phyloP scores from a whole-genome alignment of 139 green algal genomes.

The Pseudopediastrum boryanum region DNA sequence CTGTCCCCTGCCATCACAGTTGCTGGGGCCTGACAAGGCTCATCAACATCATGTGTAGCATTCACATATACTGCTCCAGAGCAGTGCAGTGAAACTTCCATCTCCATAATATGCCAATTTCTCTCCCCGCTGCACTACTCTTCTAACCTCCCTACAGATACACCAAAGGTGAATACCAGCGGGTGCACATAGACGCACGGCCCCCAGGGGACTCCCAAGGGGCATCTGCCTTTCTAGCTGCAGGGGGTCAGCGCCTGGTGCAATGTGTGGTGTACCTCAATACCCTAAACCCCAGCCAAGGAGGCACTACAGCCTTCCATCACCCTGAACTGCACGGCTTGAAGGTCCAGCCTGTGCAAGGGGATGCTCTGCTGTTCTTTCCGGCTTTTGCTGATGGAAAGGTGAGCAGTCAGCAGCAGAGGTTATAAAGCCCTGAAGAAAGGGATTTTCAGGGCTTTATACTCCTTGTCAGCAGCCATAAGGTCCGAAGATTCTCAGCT shows the following conservation, averaged over 20 bases:
- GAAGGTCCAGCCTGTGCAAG: conserved; percentile 1
- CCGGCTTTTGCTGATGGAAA: conserved; percentile 32
- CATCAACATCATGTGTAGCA: background rate
- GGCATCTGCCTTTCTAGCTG: background rate
- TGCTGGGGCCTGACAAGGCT: background rate
- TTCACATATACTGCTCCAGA: background rate
- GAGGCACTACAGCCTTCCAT: conserved; percentile 22
- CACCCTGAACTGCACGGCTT: conserved; percentile 9
- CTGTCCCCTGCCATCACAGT: too few relatives aligned
- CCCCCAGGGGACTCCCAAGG: conserved; percentile 22
- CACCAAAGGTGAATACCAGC: background rate
- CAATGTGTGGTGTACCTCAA: conserved; percentile 26
- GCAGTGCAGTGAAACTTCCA: background rate
- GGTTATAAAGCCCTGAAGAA: too few relatives aligned
- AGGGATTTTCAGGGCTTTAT: too few relatives aligned
- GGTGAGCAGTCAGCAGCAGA: too few relatives aligned
- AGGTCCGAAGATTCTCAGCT: too few relatives aligned
- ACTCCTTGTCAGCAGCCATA: too few relatives aligned
- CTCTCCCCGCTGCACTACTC: background rate
- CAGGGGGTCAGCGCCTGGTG: conserved; percentile 27
- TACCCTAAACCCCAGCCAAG: background rate
- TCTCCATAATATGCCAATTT: background rate
- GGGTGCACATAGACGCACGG: conserved; percentile 21
- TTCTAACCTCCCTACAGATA: background rate
- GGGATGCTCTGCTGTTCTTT: conserved; percentile 27